Percentiles rank a stretch among this genome's conserved stretches.
Conservation (phyloP, 805 yeast species). For the Yarrowia divulgata region DNA sequence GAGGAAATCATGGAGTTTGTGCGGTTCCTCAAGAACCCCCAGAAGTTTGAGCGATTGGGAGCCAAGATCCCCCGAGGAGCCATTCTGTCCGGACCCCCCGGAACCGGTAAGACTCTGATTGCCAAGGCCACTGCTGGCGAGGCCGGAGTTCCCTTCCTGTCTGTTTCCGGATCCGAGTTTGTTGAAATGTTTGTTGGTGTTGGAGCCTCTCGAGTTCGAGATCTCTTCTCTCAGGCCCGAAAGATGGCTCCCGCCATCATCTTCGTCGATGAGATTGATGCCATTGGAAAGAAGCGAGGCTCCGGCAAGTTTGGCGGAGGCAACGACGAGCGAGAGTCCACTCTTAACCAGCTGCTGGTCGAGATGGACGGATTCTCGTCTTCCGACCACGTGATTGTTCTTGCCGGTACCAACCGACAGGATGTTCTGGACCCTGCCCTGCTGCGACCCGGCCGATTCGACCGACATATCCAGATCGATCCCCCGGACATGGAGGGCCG, state of each 20-base stretch:
- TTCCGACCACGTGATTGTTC: conserved; percentile 88
- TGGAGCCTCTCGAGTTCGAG: conserved; percentile 94
- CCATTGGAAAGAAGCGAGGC: conserved; percentile 95
- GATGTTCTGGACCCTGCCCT: conserved; percentile 90
- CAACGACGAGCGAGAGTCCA: conserved; percentile 92
- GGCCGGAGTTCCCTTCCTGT: conserved; percentile 90
- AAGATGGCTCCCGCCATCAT: conserved; percentile 89
- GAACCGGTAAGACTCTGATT: conserved; percentile 92
- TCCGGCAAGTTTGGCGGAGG: conserved; percentile 69
- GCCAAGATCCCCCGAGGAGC: conserved; percentile 98
- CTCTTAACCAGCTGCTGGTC: conserved; percentile 87
- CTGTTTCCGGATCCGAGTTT: conserved; percentile 92
- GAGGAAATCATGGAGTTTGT: conserved; percentile 97
- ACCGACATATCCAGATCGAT: conserved; percentile 85
- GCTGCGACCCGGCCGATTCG: conserved; percentile 94
- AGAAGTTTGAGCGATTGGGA: conserved; percentile 83
- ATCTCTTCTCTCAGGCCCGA: conserved; percentile 86
- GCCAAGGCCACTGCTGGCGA: conserved; percentile 98
- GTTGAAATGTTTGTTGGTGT: conserved; percentile 98
- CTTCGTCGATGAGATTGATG: conserved; percentile 94
- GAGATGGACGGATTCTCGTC: conserved; percentile 95
- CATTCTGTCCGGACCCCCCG: conserved; percentile 92
- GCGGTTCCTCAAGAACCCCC: conserved; percentile 82
- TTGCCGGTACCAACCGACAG: conserved; percentile 94
- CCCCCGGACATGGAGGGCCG: conserved; percentile 90